Evolutionary conservation across 2,329 filamentous ascomycete genomes (phyloP).

Genomic region (Harringtonia aguacate): DNA sequence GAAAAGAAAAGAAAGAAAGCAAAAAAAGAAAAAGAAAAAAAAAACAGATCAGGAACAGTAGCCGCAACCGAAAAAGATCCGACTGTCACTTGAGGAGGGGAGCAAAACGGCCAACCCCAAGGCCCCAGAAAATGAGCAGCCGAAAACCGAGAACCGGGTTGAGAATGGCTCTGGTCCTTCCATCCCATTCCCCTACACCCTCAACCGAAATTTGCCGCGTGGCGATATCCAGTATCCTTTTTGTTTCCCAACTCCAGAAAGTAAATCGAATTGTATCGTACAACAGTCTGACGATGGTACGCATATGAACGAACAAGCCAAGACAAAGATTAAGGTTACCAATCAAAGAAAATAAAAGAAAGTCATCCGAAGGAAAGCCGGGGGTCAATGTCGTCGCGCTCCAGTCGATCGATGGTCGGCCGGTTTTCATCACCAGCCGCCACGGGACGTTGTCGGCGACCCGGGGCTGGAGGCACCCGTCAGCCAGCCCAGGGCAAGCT

Average conservation of each 20-base stretch:
- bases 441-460: slow-evolving; percentile 27
- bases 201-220: slow-evolving; percentile 9
- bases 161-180: neutral
- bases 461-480: slow-evolving; percentile 25
- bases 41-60: neutral
- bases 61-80: neutral
- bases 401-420: too few species aligned
- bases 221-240: slow-evolving; percentile 12
- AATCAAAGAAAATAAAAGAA: neutral
- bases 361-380: neutral
- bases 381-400: too few species aligned
- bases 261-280: slow-evolving; percentile 18
- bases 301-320: slow-evolving; percentile 10
- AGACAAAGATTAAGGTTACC: neutral
- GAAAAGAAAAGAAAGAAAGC: neutral
- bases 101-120: too few species aligned
- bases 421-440: neutral
- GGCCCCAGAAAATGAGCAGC: neutral
- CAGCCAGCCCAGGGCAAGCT: slow-evolving; percentile 59
- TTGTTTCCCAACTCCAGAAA: slow-evolving; percentile 15
- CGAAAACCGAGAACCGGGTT: neutral
- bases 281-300: slow-evolving; percentile 15
- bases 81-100: too few species aligned
- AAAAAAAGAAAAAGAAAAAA: neutral
- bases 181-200: neutral